A percentile compares a stretch with the other conserved stretches of the same genome.
Evolutionary conservation across 2,329 filamentous ascomycete species (phyloP).

Genomic region (Colletotrichum ledebouriae): DNA sequence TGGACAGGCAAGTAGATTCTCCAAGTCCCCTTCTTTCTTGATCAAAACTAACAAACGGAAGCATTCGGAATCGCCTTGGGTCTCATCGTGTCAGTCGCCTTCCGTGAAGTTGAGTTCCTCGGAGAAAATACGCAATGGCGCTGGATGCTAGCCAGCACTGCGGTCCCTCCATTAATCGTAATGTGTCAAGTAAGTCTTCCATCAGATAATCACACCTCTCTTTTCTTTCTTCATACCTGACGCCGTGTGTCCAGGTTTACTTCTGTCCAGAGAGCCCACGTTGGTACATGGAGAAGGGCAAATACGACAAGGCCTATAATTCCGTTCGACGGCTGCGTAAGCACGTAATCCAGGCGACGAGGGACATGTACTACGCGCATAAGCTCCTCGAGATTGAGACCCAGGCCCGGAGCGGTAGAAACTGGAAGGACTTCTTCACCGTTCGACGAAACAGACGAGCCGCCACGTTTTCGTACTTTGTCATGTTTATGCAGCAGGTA

Average conservation of each 20-base stretch:
- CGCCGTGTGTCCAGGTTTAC: constrained; percentile 53
- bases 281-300: constrained; percentile 66
- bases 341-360: constrained; percentile 61
- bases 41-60: constrained; percentile 44
- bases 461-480: constrained; percentile 53
- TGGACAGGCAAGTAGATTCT: not conserved
- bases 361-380: constrained; percentile 65
- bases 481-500: constrained; percentile 53
- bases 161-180: constrained; percentile 65
- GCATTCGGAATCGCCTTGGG: constrained; percentile 57
- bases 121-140: constrained; percentile 50
- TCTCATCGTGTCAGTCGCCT: constrained; percentile 53
- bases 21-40: too few relatives aligned
- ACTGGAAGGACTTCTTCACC: constrained; percentile 54
- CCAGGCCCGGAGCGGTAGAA: constrained; percentile 47
- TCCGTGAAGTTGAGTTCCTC: constrained; percentile 51
- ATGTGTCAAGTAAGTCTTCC: constrained; percentile 52
- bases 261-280: constrained; percentile 67
- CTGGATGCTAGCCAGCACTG: constrained; percentile 63
- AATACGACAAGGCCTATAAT: constrained; percentile 58
- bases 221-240: not conserved
- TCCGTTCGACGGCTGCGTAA: constrained; percentile 62
- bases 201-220: not conserved
- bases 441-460: constrained; percentile 54
- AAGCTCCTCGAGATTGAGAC: constrained; percentile 52